Conservation (phyloP, 2,329 filamentous ascomycete genomes). For the Fusarium sp. region DNA sequence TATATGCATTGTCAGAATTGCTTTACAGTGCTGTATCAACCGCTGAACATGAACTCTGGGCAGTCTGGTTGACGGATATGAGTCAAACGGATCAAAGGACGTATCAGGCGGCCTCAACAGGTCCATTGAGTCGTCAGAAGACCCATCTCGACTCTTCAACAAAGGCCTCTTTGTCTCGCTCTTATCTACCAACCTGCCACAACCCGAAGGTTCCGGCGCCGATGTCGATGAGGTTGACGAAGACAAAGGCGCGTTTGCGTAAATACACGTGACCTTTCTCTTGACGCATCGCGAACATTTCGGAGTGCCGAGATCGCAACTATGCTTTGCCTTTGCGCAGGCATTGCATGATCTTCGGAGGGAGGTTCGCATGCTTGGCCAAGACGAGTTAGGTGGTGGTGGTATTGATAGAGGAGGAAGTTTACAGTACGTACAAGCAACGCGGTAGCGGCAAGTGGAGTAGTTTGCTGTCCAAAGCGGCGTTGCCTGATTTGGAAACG, state of each 20-base stretch:
- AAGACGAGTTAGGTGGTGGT: conserved; percentile 20
- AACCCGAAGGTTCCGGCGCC: conserved; percentile 23
- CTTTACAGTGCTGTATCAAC: conserved; percentile 68
- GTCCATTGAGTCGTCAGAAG: conserved; percentile 11
- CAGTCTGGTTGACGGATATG: conserved; percentile 67
- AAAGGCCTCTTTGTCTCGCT: not conserved
- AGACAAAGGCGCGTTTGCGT: conserved; percentile 66
- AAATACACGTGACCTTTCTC: conserved; percentile 62
- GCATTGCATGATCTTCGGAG: conserved; percentile 69
- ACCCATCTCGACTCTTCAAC: not conserved
- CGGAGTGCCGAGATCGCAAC: conserved; percentile 67
- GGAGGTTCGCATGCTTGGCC: conserved; percentile 63
- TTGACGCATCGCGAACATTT: conserved; percentile 68
- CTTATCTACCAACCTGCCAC: not conserved
- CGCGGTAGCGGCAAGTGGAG: conserved; percentile 16
- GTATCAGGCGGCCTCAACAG: conserved; percentile 48
- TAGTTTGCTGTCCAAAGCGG: not conserved
- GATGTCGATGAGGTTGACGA: conserved; percentile 18
- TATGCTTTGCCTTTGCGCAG: conserved; percentile 68
- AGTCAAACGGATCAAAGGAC: conserved; percentile 68
- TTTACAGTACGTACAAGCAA: conserved; percentile 4
- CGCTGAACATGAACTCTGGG: conserved; percentile 64
- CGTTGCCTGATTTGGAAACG: conserved; percentile 12
- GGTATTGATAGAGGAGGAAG: conserved; percentile 20
- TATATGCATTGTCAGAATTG: not conserved